Evolutionary conservation across 179 eudicot species (phyloP).

Genomic region (Drosera spatulata): DNA sequence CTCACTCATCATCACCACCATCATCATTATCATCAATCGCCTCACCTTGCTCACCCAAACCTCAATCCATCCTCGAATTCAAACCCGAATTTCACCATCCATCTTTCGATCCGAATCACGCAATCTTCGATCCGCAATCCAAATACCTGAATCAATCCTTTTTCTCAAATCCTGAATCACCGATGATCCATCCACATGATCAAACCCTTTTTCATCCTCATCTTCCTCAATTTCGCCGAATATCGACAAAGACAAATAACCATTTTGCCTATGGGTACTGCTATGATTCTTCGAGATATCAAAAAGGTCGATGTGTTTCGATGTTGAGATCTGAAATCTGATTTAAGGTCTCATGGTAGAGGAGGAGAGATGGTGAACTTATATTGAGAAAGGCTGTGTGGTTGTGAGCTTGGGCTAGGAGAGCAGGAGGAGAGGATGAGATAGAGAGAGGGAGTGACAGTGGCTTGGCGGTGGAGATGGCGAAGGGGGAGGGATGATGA

Average conservation of each 20-base stretch:
- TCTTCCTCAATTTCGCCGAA: conserved; percentile 40
- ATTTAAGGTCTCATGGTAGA: too few relatives aligned
- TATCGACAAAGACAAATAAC: conserved; percentile 61
- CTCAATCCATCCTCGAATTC: conserved; percentile 2
- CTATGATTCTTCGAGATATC: conserved; percentile 2
- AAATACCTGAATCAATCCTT: conserved; percentile 6
- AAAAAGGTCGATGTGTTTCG: conserved; percentile 13
- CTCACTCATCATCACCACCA: conserved; percentile 36
- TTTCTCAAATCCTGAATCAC: conserved; percentile 7
- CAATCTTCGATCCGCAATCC: conserved; percentile 11
- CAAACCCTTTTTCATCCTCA: conserved; percentile 15
- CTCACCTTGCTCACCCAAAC: conserved; percentile 16
- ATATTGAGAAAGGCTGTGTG: too few relatives aligned
- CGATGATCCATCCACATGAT: conserved; percentile 4
- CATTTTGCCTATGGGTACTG: conserved; percentile 15
- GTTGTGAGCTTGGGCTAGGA: too few relatives aligned
- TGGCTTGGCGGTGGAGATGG: too few relatives aligned
- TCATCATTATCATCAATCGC: conserved; percentile 19
- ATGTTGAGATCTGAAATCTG: neutral
- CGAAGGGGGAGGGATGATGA: too few relatives aligned
- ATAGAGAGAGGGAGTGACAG: too few relatives aligned
- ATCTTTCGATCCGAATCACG: conserved; percentile 16
- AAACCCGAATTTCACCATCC: conserved; percentile 17
- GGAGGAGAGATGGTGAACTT: too few relatives aligned
- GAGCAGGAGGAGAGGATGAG: too few relatives aligned